Evolutionary conservation across 2,329 filamentous ascomycete genomes (phyloP).

Genomic region (Aspergillus sclerotialis): DNA sequence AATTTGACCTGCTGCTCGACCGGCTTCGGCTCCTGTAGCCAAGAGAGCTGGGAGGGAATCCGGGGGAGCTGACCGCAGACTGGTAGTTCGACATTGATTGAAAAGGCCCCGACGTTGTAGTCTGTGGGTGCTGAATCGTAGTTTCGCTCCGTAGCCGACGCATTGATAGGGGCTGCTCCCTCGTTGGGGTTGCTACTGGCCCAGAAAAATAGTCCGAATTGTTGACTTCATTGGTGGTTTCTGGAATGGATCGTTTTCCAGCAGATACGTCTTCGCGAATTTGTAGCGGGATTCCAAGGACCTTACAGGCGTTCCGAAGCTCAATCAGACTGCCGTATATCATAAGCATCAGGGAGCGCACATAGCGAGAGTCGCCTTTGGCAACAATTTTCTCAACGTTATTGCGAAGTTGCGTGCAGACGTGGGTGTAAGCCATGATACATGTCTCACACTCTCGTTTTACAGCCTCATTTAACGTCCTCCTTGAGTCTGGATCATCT

Average conservation of each 20-base stretch:
- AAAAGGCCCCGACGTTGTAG: slow-evolving; percentile 21
- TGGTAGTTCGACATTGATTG: slow-evolving; percentile 23
- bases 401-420: slow-evolving; percentile 43
- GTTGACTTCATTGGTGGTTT: slow-evolving; percentile 21
- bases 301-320: slow-evolving; percentile 51
- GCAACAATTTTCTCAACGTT: slow-evolving; percentile 46
- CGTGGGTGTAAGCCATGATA: slow-evolving; percentile 44
- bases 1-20: slow-evolving; percentile 48
- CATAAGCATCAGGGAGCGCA: slow-evolving; percentile 53
- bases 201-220: slow-evolving; percentile 22
- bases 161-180: slow-evolving; percentile 36
- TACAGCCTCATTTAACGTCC: slow-evolving; percentile 33
- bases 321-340: slow-evolving; percentile 54
- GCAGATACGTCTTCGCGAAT: slow-evolving; percentile 20
- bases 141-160: slow-evolving; percentile 46
- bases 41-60: slow-evolving; percentile 24
- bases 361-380: slow-evolving; percentile 49
- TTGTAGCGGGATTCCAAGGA: slow-evolving; percentile 40
- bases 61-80: slow-evolving; percentile 22
- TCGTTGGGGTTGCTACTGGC: slow-evolving; percentile 38
- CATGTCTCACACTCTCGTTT: slow-evolving; percentile 43
- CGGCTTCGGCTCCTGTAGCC: slow-evolving; percentile 33
- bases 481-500: slow-evolving; percentile 44
- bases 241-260: slow-evolving; percentile 21
- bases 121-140: slow-evolving; percentile 40